A percentile compares a stretch with the other conserved stretches of the same genome.
phyloP scores from a whole-genome alignment of 306 rosid genomes.

The Sophora flavescens region DNA sequence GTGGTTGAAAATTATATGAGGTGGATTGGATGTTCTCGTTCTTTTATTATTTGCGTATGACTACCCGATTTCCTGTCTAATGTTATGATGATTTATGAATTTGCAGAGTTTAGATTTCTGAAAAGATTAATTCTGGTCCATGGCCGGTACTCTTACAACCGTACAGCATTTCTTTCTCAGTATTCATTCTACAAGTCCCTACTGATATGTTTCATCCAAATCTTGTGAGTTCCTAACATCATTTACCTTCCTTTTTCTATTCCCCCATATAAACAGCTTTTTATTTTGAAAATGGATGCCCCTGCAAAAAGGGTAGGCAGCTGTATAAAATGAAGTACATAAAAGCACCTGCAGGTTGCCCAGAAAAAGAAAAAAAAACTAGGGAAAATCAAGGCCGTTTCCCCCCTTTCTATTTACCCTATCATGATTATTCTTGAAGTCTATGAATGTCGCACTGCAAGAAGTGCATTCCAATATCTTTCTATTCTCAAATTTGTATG shows the following conservation, averaged over 20 bases:
- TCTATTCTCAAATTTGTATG: constrained; percentile 25
- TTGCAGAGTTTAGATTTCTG: constrained; percentile 92
- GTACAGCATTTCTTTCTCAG: constrained; percentile 95
- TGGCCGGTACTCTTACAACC: constrained; percentile 98
- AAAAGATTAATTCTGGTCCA: constrained; percentile 95
- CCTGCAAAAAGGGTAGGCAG: constrained; percentile 11
- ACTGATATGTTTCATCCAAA: constrained; percentile 94
- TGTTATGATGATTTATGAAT: constrained; percentile 45
- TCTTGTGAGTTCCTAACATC: constrained; percentile 74
- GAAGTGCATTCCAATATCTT: constrained; percentile 27
- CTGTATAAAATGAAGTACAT: constrained; percentile 5
- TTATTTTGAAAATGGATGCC: constrained; percentile 25
- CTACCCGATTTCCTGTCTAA: constrained; percentile 38
- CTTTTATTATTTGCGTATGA: constrained; percentile 28
- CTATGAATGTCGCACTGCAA: constrained; percentile 19
- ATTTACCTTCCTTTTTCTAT: constrained; percentile 14
- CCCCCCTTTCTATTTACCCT: constrained; percentile 24
- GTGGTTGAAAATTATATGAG: constrained; percentile 12
- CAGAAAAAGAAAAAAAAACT: neutral
- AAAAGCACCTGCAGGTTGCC: constrained; percentile 25
- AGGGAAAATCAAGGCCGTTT: constrained; percentile 26
- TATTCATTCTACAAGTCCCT: constrained; percentile 98
- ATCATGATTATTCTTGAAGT: constrained; percentile 21
- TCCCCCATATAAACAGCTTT: constrained; percentile 15
- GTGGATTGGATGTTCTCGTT: constrained; percentile 38